Evolutionary conservation across 805 yeast species (phyloP), one percentile per base, ranked within the genome.

Genomic region (Candida morakotiae): DNA sequence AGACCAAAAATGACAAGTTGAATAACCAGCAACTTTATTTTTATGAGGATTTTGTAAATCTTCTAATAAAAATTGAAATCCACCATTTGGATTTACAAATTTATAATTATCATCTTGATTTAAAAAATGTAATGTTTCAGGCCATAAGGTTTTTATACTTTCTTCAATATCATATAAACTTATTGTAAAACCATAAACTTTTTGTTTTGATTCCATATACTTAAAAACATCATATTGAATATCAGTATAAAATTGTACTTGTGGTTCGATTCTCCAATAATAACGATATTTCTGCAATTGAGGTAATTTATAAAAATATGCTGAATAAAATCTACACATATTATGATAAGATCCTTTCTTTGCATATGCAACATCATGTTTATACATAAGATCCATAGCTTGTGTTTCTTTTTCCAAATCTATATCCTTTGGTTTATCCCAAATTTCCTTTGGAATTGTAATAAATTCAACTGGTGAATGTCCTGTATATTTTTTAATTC

Each of bases 1-100:
- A 17, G 89, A 77, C 95, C 95, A 87, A 60, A 87, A 87, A 59
- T 87, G 95, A 51, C 95, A 87, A 1, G 78, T 71, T n/a, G 80
- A 74, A 51, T 74, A 76, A 2, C 71, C 71, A 1, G 82, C 62
- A 2, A 42, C 42, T 31, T 47, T 28, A 4, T 60, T 56, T 42
- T 71, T 71, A 13, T 61, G 42, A 0, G 83, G 82, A 44, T 71
- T 64, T 52, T 75, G 81, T 45, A 65, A 55, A 44, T 70, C 60
- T 36, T 76, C 79, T 4, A 73, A 57, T 9, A 77, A 52, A 69
- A 77, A 77, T 39, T 75, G 70, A 44, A 67, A 67, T 1, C 82
- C 73, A 1, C 77, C 81, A 44, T 64, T 58, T 20, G 43, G 46
- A 46, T 75, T 65, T 5, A 71, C 61, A 41, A 73, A 68, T 33